These are phyloP conservation scores for Ramaria sp. DNA, from an alignment of 768 basidiomycete genomes.

Conservation along the genomic window DNA sequence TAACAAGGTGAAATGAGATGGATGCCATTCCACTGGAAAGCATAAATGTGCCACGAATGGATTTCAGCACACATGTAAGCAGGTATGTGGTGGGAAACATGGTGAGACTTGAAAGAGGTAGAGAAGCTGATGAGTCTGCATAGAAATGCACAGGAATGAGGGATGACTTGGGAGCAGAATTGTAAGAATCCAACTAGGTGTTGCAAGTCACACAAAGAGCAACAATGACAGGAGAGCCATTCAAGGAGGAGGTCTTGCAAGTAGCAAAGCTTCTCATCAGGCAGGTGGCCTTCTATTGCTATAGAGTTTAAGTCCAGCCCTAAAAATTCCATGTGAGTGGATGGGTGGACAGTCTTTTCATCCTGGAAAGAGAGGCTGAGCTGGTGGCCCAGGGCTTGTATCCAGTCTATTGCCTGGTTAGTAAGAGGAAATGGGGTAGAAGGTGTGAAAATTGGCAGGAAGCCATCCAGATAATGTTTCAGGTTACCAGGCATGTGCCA, in stretches of 20 bases:
- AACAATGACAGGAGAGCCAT: constrained; percentile 16
- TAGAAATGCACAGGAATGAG: constrained; percentile 19
- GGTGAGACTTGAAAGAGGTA: too few species aligned
- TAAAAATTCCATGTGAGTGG: constrained; percentile 13
- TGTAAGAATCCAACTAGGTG: constrained; percentile 26
- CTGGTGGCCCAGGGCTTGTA: constrained; percentile 16
- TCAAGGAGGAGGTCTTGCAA: too few species aligned
- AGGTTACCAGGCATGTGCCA: too few species aligned
- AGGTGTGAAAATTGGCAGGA: too few species aligned
- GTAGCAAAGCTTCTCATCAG: too few species aligned
- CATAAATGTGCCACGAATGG: constrained; percentile 22
- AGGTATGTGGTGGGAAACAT: constrained; percentile 18
- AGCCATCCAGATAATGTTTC: too few species aligned
- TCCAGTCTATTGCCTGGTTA: constrained; percentile 23
- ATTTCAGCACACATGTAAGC: constrained; percentile 16
- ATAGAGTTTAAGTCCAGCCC: constrained; percentile 14
- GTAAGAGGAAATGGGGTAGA: too few species aligned
- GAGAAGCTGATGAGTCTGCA: constrained; percentile 18
- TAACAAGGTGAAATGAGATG: constrained; percentile 2
- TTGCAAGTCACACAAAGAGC: constrained; percentile 16
- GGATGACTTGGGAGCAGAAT: constrained; percentile 28
- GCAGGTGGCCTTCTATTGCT: constrained; percentile 25
- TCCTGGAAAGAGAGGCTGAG: constrained; percentile 24
- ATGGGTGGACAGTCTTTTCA: too few species aligned
- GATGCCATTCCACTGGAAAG: constrained; percentile 23